phyloP scores from a whole-genome alignment of 257 asterid genomes.

The Lavandula angustifolia region DNA sequence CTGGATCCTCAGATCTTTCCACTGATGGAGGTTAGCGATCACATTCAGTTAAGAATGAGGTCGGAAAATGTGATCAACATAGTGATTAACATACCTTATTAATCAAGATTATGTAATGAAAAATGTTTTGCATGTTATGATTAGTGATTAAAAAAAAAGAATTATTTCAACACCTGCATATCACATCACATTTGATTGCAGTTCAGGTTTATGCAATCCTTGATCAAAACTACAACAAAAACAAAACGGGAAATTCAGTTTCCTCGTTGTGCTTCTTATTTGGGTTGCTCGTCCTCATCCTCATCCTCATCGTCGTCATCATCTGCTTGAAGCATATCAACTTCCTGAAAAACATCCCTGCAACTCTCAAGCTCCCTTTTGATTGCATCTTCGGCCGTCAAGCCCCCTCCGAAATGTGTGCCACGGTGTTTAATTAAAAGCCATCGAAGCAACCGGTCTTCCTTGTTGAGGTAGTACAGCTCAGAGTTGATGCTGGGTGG shows the following conservation, averaged over 20 bases:
- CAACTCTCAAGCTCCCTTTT: slow-evolving; percentile 35
- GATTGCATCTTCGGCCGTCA: slow-evolving; percentile 31
- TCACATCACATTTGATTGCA: slow-evolving; percentile 14
- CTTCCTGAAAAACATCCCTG: slow-evolving; percentile 26
- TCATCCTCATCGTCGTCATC: slow-evolving; percentile 32
- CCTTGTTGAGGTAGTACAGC: slow-evolving; percentile 78
- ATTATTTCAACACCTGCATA: no score
- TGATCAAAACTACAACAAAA: neutral
- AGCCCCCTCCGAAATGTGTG: slow-evolving; percentile 38
- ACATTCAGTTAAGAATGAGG: no score
- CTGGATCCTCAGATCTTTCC: no score
- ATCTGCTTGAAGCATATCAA: slow-evolving; percentile 29
- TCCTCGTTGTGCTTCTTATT: slow-evolving; percentile 25
- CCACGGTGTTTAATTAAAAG: slow-evolving; percentile 71
- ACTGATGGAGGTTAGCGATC: no score
- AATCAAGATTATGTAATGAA: no score
- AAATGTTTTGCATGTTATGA: no score
- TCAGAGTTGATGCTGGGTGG: slow-evolving; percentile 74
- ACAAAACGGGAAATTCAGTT: neutral
- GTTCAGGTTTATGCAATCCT: neutral
- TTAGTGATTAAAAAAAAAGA: no score
- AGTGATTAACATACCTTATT: no score
- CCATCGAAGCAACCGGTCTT: slow-evolving; percentile 83
- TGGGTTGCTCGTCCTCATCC: slow-evolving; percentile 28
- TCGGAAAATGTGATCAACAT: no score